Conservation (phyloP, 129 eudicot genomes). For the Dittrichia graveolens region DNA sequence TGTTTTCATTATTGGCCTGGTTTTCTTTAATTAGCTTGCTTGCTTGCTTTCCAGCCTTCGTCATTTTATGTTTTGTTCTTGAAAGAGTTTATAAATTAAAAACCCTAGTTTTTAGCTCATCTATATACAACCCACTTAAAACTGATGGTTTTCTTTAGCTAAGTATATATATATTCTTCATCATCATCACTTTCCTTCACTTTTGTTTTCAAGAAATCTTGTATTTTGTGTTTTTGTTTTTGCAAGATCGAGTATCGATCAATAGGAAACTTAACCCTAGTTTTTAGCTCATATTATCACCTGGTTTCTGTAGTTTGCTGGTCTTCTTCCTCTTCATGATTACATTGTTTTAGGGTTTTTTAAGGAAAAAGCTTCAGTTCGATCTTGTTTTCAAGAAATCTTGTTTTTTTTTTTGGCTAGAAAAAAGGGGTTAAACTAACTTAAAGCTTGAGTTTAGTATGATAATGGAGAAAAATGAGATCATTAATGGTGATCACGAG, state of each 20-base stretch:
- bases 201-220: not conserved
- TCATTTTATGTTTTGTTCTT: too few species aligned
- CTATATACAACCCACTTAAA: too few species aligned
- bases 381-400: not conserved
- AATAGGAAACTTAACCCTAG: not conserved
- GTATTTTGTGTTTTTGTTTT: not conserved
- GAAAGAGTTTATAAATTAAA: too few species aligned
- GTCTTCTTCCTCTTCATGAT: not conserved
- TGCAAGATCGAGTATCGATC: too few species aligned
- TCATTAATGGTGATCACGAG: constrained; percentile 22
- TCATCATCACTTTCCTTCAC: not conserved
- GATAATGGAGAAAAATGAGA: constrained; percentile 46
- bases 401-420: too few species aligned
- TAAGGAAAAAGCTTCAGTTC: not conserved
- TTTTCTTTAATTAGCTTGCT: too few species aligned
- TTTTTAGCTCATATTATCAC: not conserved
- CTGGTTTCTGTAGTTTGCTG: not conserved
- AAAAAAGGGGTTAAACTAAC: not conserved
- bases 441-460: too few species aligned
- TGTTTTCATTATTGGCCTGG: too few species aligned
- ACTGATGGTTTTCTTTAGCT: too few species aligned
- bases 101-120: too few species aligned
- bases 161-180: not conserved
- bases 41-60: too few species aligned
- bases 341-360: not conserved